Evolutionary conservation across 768 basidiomycete species (phyloP), one percentile per base, ranked within the genome.

Genomic region (Phaffia australis): DNA sequence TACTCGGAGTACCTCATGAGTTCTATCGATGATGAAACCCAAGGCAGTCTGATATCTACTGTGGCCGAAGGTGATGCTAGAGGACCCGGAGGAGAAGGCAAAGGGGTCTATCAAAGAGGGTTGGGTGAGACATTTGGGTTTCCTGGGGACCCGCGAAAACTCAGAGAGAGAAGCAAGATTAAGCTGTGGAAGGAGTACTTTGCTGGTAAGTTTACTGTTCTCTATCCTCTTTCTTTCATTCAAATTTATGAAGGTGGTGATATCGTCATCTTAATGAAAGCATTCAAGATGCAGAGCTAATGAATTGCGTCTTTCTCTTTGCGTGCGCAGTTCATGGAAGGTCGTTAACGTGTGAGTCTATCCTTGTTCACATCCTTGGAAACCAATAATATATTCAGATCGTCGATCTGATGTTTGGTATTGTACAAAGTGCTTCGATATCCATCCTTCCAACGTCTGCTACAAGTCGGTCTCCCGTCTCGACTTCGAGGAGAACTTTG

Each of bases 381-480:
- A 27, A 11, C 30, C 29, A 54, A 48, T n/a, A 25, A 8, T n/a
- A 30, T 15, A 25, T 3, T 58, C 23, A 11, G 50, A 16, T 29
- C 2, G 21, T 55, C 48, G 32, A 4, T 42, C 50, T 42, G 63
- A 58, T 35, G 6, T 30, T 19, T 55, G 25, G 29, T 14, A 2
- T 54, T 23, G 35, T 23, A 29, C 25, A 0, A 68, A 74, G 72
- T 98, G 30, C 80, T 98, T 23, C 88, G 94, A 42, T 99, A 97
- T 76, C 94, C 95, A 0, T 87, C 93, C 76, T 92, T 90, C 73
- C 95, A 93, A 51, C 87, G 95, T n/a, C 83, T 99, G 30, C 87
- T 98, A 1, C 94, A 95, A 78, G 94, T 98, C 62, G 95, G 95
- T 56, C 81, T 99, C 3, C 95, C 95, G 1, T 95, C 93, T 71